Evolutionary conservation across 73 alveolate species (phyloP), one percentile per base, ranked within the genome.

Genomic region (Uronychia binucleata): DNA sequence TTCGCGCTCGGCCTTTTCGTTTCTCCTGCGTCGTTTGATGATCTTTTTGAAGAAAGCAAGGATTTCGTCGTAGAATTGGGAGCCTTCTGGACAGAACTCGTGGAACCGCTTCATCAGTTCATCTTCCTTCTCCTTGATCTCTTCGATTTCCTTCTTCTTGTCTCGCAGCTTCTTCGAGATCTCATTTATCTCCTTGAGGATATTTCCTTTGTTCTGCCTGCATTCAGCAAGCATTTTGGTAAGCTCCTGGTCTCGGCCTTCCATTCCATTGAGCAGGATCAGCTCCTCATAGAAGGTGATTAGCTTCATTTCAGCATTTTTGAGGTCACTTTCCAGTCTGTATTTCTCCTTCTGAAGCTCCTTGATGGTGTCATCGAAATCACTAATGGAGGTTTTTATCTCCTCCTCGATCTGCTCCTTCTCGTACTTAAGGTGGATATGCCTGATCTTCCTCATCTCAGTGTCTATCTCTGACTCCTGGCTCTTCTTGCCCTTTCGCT

Each of bases 261-360:
- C 99, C 98, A 94, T 94, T 85, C 86, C 95, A 74, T 94, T 95
- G 26, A 96, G 90, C 74, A 92, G 78, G 58, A 93, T 90, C 1
- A 96, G 89, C 80, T 96, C 99, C 81, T 94, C 93, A 78, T 84
- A 96, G 92, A 77, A 94, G 28, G 97, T 92, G 75, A 96, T 88
- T 31, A 94, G 94, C 83, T 96, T 96, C 99, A 96, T 96, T 34
- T 96, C 93, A 77, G 97, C 97, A 75, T 92, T 92, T 59, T 93
- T 91, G 83, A 96, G 78, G 78, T 96, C 99, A 77, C 95, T 83
- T 90, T 94, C 98, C 0, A 94, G 89, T 33, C 95, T 81, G 83
- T 92, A 91, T 75, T 94, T 94, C 74, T 94, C 97, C 80, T 94
- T 94, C 85, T 94, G 89, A 86, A 79, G 86, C 57, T 91, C 92